Percentiles rank a stretch among this genome's conserved stretches.
phyloP scores from a whole-genome alignment of 1,139 yeast genomes.

The Scheffersomyces parashehatae region DNA sequence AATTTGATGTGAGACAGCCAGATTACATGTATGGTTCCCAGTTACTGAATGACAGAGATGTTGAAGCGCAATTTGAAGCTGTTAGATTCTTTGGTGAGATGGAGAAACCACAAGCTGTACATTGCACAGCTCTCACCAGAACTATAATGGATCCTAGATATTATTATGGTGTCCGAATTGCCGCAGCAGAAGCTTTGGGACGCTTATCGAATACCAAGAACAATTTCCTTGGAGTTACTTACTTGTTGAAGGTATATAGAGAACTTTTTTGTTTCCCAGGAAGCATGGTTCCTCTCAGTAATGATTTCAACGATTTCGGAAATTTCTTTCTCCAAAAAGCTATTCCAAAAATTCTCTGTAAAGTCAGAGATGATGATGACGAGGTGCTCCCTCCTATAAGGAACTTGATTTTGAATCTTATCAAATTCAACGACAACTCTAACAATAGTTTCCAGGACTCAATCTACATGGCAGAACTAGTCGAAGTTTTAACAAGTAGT shows the following conservation, averaged over 20 bases:
- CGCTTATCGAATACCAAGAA: conserved; percentile 61
- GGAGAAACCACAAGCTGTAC: conserved; percentile 57
- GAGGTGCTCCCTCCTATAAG: conserved; percentile 67
- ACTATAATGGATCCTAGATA: conserved; percentile 84
- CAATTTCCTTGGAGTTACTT: conserved; percentile 70
- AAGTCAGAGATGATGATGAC: conserved; percentile 62
- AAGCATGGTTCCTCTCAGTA: conserved; percentile 69
- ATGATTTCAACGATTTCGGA: conserved; percentile 73
- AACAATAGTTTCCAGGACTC: conserved; percentile 78
- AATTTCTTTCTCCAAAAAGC: conserved; percentile 69
- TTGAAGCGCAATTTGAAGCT: conserved; percentile 92
- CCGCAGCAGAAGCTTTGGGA: conserved; percentile 82
- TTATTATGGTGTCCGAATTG: conserved; percentile 84
- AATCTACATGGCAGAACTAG: conserved; percentile 60
- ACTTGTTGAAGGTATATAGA: conserved; percentile 70
- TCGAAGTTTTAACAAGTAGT: conserved; percentile 53
- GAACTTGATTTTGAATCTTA: conserved; percentile 64
- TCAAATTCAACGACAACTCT: conserved; percentile 84
- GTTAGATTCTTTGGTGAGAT: conserved; percentile 67
- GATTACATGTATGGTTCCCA: conserved; percentile 96
- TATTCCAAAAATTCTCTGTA: conserved; percentile 63
- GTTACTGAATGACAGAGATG: conserved; percentile 90
- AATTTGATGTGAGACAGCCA: conserved; percentile 79
- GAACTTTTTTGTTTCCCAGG: conserved; percentile 71
- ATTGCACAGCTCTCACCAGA: conserved; percentile 77